Evolutionary conservation across 495 filamentous ascomycete genomes (phyloP).

Genomic region (Xylaria castorea): DNA sequence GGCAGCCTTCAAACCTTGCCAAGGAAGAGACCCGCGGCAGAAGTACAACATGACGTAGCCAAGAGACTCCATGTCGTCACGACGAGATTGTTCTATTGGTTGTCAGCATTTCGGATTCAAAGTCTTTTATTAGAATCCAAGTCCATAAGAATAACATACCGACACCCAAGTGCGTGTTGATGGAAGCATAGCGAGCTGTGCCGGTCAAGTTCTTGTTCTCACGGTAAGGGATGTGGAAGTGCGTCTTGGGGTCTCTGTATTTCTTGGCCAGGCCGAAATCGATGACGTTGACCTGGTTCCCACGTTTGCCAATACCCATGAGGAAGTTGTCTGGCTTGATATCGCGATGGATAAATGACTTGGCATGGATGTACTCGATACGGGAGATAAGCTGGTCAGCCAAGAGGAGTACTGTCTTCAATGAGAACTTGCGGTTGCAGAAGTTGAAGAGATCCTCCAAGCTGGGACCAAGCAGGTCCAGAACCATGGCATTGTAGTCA

Average conservation of each 20-base stretch:
- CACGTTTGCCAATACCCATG: slow-evolving; percentile 99
- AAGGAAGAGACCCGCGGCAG: slow-evolving; percentile 97
- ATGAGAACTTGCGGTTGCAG: slow-evolving; percentile 99
- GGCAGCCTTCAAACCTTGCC: slow-evolving; percentile 99
- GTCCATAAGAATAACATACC: slow-evolving; percentile 50
- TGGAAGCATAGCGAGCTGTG: slow-evolving; percentile 98
- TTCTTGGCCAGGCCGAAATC: slow-evolving; percentile 99
- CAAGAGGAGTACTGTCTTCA: slow-evolving; percentile 98
- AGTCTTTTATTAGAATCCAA: neutral
- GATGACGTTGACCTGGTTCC: slow-evolving; percentile 99
- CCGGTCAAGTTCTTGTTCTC: slow-evolving; percentile 99
- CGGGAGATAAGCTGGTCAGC: slow-evolving; percentile 99
- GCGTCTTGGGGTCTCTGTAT: slow-evolving; percentile 99
- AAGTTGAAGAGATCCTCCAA: slow-evolving; percentile 99
- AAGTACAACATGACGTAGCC: slow-evolving; percentile 99
- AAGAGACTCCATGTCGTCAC: slow-evolving; percentile 99
- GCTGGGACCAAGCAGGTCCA: slow-evolving; percentile 95
- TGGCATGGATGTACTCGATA: slow-evolving; percentile 99
- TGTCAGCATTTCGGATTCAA: slow-evolving; percentile 34
- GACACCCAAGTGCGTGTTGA: slow-evolving; percentile 98
- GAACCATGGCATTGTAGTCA: slow-evolving; percentile 99
- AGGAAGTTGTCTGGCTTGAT: slow-evolving; percentile 99
- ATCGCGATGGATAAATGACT: slow-evolving; percentile 99
- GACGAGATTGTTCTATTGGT: slow-evolving; percentile 89
- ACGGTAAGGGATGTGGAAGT: slow-evolving; percentile 99